A percentile compares a stretch with the other conserved stretches of the same genome.
Evolutionary conservation across 148 eudicot genomes (phyloP).

Genomic region (Dysphania ambrosioides): DNA sequence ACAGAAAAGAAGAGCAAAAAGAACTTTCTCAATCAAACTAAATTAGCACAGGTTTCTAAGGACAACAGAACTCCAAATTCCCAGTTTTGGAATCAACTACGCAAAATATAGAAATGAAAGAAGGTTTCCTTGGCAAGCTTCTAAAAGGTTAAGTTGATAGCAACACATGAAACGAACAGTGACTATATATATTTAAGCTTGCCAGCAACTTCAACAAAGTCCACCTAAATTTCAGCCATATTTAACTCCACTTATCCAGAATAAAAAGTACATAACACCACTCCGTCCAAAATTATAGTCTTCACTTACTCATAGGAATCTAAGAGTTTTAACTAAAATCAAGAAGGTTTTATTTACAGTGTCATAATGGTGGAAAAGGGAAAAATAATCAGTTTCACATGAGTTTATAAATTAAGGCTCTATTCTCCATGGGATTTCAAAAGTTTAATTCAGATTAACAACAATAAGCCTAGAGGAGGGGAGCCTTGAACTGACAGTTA

Average conservation of each 20-base stretch:
- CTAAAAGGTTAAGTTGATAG: too few relatives aligned
- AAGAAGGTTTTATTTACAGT: not conserved
- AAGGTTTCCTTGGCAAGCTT: not conserved
- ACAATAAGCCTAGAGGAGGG: too few relatives aligned
- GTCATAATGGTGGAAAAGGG: not conserved
- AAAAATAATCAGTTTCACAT: not conserved
- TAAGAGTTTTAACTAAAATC: too few relatives aligned
- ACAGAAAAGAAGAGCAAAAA: not conserved
- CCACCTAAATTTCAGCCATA: not conserved
- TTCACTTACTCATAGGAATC: too few relatives aligned
- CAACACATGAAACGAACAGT: too few relatives aligned
- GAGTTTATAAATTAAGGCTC: not conserved
- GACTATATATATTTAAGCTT: too few relatives aligned
- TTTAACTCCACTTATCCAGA: too few relatives aligned
- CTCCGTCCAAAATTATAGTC: not conserved
- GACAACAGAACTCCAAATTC: not conserved
- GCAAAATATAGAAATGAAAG: not conserved
- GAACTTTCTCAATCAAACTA: not conserved
- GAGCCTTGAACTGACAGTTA: not conserved
- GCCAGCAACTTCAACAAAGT: too few relatives aligned
- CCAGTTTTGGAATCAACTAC: not conserved
- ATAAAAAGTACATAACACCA: not conserved
- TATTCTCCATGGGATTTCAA: too few relatives aligned
- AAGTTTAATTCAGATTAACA: too few relatives aligned
- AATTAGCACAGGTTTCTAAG: not conserved